Percentiles rank a stretch among this genome's conserved stretches.
Evolutionary conservation across 192 early-diverging fungal species (phyloP).

Genomic region (Gonapodya prolifera): DNA sequence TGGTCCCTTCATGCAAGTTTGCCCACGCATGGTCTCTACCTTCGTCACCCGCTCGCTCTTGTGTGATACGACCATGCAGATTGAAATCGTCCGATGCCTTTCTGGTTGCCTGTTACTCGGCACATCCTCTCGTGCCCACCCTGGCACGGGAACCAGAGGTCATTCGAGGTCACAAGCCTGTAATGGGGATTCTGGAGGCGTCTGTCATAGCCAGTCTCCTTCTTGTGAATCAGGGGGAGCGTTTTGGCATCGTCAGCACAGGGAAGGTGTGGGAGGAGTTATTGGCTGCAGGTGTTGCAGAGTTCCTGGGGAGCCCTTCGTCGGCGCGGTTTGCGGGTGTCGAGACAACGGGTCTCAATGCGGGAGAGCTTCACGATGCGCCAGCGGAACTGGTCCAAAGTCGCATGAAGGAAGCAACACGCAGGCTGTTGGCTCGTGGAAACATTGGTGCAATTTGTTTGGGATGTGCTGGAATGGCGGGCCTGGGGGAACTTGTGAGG

Average conservation of each 20-base stretch:
- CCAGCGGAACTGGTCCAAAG: neutral
- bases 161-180: neutral
- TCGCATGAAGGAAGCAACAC: neutral
- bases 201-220: neutral
- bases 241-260: neutral
- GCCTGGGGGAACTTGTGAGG: neutral
- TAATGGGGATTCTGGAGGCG: neutral
- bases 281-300: neutral
- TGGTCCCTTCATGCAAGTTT: too few relatives aligned
- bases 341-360: neutral
- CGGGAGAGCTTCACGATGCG: neutral
- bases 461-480: neutral
- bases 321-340: neutral
- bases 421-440: neutral
- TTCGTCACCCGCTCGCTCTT: too few relatives aligned
- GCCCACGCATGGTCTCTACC: too few relatives aligned
- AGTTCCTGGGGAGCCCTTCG: neutral
- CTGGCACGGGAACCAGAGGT: neutral
- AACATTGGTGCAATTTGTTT: neutral
- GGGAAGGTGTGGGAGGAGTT: neutral
- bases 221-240: neutral
- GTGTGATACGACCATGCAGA: too few relatives aligned
- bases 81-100: too few relatives aligned
- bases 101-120: neutral
- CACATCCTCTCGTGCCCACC: neutral